Evolutionary conservation across 1,284 basidiomycete species (phyloP), one percentile per base, ranked within the genome.

Genomic region (Chalciporus piperatoides): DNA sequence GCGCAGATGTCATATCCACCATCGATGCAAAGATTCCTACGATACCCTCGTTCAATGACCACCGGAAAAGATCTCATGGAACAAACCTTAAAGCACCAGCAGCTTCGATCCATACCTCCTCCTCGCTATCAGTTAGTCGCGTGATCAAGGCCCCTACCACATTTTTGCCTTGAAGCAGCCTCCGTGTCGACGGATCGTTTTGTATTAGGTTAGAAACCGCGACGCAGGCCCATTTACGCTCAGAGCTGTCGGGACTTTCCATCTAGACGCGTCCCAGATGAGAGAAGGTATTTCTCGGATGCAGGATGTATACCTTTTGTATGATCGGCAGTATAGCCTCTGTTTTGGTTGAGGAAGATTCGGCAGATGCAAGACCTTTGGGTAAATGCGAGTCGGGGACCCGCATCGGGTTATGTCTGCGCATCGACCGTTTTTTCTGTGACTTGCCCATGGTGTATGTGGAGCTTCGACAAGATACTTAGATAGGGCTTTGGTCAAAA

Each of bases 1-100:
- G 87, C 90, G 60, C 92, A 94, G 37, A 96, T 89, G 61, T 96
- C 92, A 61, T 89, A 89, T 37, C 93, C 93, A 19, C 91, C 93
- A 63, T 97, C 93, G 61, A 97, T 88, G 59, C 92, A 94, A 21
- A 97, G 71, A 71, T 97, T 97, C 56, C 93, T 94, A 59, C 21
- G 44, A 30, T 28, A 38, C 14, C 8, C 6, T 21, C 19, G 17
- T 11, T 59, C 43, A 55, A 43, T 24, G 36, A 46, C 25, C 39
- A 47, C 17, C 32, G 21, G 11, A 35, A 37, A 42, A 40, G 32
- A 48, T 32, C 35, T 42, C 14, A 63, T 75, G 56, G 21, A 24
- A 53, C 56, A 33, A 35, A 68, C 91, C 91, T 79, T 48, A 95
- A 69, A 38, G 91, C 83, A 24, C 93, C 94, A 54, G 82, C 79